Base-by-base conservation (phyloP, 192 early-diverging fungal species). In the Rhizoclosmatium sp. region DNA sequence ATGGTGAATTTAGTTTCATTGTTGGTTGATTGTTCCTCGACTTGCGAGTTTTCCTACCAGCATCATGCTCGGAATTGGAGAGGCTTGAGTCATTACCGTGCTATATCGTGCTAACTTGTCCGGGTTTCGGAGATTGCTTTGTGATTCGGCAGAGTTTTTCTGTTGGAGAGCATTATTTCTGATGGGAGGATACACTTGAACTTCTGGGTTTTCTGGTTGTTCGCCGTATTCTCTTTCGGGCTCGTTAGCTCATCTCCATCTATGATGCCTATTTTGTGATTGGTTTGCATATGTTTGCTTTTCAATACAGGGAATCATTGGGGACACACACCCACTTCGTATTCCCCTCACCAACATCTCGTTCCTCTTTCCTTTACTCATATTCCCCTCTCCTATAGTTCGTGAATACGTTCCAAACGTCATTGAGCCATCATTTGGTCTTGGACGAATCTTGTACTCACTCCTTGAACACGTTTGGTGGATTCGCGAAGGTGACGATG, bases 341-440 rank as follows among this genome's bases (percentile, higher is more conserved):
- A 60, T 65, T 65, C 31, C 72, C 31, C 31, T 56, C 12, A 40
- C 61, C 51, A 16, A 54, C 51, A 54, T 54, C 62, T 65, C 62
- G 31, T 31, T 31, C 31, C 62, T 12, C 31, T 65, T 65, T 41
- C 62, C 10, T 65, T 65, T 31, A 31, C 47, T 23, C 42, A 44
- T 41, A 39, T 54, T 44, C 41, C 65, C 47, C 40, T 5, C 65
- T 39, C 42, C 2, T 49, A 45, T 70, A 85, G 93, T 96, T 31
- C 94, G 97, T 83, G 96, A 98, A 85, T 99, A 93, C 87, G 93
- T 87, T 23, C 98, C 98, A 59, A 99, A 95, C 81, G 98, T 99
- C 79, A 99, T 99, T 82, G 98, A 99, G 86, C 98, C 98, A 40
- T 98, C 98, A 44, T 99, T 99, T 86, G 98, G 97, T 89, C 93